Percentiles rank a stretch among this genome's conserved stretches.
phyloP scores from a whole-genome alignment of 2,329 filamentous ascomycete species.

The Colletotrichum siamense region DNA sequence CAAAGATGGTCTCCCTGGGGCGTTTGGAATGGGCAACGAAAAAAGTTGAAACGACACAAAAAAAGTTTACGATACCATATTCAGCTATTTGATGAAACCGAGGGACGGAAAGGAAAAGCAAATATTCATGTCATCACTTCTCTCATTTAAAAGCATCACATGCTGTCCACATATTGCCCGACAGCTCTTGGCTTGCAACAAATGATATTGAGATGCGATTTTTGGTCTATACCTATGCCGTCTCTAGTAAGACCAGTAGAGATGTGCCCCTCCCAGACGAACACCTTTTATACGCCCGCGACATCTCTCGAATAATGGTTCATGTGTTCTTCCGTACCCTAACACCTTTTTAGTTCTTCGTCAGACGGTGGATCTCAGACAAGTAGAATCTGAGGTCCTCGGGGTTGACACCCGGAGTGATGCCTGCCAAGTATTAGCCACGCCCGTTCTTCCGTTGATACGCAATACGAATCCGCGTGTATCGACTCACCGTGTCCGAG shows the following conservation, averaged over 20 bases:
- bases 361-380: constrained; percentile 82
- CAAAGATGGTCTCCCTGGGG: not conserved
- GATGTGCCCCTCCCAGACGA: not conserved
- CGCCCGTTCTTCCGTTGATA: not conserved
- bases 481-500: constrained; percentile 81
- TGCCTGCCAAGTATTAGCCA: constrained; percentile 57
- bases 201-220: not conserved
- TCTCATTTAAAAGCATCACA: not conserved
- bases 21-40: not conserved
- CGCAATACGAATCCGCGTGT: not conserved
- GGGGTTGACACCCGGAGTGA: constrained; percentile 93
- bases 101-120: not conserved
- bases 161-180: not conserved
- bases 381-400: constrained; percentile 95
- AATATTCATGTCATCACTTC: not conserved
- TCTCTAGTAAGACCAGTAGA: not conserved
- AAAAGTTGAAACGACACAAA: constrained; percentile 14
- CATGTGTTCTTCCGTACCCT: not conserved
- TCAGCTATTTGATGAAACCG: not conserved
- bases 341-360: constrained; percentile 41
- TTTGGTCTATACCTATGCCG: not conserved
- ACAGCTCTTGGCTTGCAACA: not conserved
- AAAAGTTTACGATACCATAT: constrained; percentile 19
- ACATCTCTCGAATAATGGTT: not conserved
- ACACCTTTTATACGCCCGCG: not conserved